Percentiles rank a stretch among this genome's conserved stretches.
phyloP scores from a whole-genome alignment of 306 rosid genomes.

The Fragaria nilgerrensis region DNA sequence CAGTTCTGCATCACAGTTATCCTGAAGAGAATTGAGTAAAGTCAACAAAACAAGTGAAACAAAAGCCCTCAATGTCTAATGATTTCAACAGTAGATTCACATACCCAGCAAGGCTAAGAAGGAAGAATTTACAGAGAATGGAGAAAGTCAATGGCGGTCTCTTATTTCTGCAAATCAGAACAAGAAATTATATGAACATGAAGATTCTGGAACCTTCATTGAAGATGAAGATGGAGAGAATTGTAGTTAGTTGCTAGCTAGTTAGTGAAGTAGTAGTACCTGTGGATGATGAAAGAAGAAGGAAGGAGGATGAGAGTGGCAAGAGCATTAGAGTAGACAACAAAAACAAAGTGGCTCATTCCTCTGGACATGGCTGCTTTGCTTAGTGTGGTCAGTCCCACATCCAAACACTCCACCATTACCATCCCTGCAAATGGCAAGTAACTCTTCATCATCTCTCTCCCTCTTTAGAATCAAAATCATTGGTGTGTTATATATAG shows the following conservation, averaged over 20 bases:
- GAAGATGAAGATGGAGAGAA: not conserved
- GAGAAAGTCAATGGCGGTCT: conserved; percentile 36
- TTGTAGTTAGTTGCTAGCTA: too few species aligned
- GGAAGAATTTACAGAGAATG: conserved; percentile 43
- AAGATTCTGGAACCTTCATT: not conserved
- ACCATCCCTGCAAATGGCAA: conserved; percentile 39
- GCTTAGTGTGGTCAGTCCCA: conserved; percentile 35
- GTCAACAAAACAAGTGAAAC: not conserved
- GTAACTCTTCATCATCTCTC: not conserved
- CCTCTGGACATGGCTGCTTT: conserved; percentile 49
- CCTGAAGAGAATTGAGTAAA: not conserved
- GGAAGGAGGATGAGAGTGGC: conserved; percentile 39
- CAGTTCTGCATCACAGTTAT: conserved; percentile 39
- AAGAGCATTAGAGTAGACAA: conserved; percentile 44
- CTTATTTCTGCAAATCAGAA: conserved; percentile 30
- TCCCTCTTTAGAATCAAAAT: too few species aligned
- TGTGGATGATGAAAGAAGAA: conserved; percentile 29
- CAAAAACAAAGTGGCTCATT: conserved; percentile 38
- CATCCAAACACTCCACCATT: conserved; percentile 31
- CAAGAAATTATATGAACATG: not conserved
- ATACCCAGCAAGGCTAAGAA: conserved; percentile 48
- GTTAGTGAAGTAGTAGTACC: conserved; percentile 15
- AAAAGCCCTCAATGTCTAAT: not conserved
- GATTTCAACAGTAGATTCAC: not conserved
- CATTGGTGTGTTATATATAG: not conserved